These are phyloP conservation scores for Pichia paraexigua DNA, from an alignment of 805 yeast species.

Conservation along the genomic window DNA sequence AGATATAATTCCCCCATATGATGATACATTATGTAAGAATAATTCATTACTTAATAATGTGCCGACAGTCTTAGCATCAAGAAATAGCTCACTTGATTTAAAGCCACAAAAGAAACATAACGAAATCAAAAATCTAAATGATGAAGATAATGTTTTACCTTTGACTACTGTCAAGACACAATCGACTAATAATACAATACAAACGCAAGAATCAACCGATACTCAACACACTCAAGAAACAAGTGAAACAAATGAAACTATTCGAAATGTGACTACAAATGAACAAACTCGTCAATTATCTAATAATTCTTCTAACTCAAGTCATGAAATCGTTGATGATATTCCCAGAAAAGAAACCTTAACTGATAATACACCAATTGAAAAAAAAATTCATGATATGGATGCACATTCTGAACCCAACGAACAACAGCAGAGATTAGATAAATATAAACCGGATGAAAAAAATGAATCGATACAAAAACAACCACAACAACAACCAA, in stretches of 20 bases:
- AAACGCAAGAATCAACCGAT: not conserved
- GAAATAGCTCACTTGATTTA: not conserved
- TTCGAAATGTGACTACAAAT: not conserved
- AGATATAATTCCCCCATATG: slow-evolving; percentile 5
- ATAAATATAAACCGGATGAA: not conserved
- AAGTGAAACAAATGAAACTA: not conserved
- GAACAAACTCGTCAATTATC: slow-evolving; percentile 2
- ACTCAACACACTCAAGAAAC: not conserved
- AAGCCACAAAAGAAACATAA: not conserved
- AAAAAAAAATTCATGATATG: not conserved
- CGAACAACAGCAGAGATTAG: not conserved
- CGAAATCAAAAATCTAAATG: not conserved
- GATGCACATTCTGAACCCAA: not conserved
- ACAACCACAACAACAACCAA: not conserved
- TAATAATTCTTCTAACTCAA: not conserved
- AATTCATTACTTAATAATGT: slow-evolving; percentile 3
- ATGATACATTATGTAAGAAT: slow-evolving; percentile 2
- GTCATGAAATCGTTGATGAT: not conserved
- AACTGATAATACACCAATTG: not conserved
- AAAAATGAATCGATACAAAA: not conserved
- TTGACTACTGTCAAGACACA: not conserved
- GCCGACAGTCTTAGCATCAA: not conserved
- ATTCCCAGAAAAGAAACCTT: not conserved
- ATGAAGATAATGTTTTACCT: not conserved
- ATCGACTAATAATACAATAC: not conserved